Evolutionary conservation across 129 eudicot genomes (phyloP).

Genomic region (Cynara cardunculus): DNA sequence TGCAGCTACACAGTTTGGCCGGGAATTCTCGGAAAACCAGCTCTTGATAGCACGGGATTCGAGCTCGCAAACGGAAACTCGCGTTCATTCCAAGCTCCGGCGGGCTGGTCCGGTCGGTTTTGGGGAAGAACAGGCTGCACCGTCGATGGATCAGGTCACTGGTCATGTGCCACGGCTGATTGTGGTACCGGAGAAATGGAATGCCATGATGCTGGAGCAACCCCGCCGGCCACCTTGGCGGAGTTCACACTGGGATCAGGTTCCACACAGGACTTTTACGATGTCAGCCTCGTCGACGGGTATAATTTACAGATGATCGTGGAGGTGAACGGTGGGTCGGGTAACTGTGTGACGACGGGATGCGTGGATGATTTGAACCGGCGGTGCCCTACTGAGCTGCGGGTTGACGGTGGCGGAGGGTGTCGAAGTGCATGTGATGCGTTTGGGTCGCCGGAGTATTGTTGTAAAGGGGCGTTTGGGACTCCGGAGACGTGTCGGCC

Average conservation of each 20-base stretch:
- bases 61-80: slow-evolving; percentile 46
- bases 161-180: slow-evolving; percentile 55
- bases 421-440: slow-evolving; percentile 74
- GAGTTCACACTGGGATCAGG: slow-evolving; percentile 75
- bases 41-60: slow-evolving; percentile 62
- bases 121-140: slow-evolving; percentile 71
- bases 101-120: slow-evolving; percentile 85
- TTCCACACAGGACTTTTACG: slow-evolving; percentile 53
- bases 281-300: slow-evolving; percentile 76
- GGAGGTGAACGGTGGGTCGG: slow-evolving; percentile 53
- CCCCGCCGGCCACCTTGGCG: slow-evolving; percentile 66
- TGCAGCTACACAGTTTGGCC: slow-evolving; percentile 66
- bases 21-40: slow-evolving; percentile 54
- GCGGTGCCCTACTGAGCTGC: slow-evolving; percentile 57
- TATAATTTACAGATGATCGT: slow-evolving; percentile 59
- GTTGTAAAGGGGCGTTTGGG: slow-evolving; percentile 52
- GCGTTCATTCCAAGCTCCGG: slow-evolving; percentile 47
- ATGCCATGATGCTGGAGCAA: slow-evolving; percentile 65
- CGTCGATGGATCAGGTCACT: slow-evolving; percentile 37
- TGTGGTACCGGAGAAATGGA: slow-evolving; percentile 56
- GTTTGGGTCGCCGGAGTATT: slow-evolving; percentile 55
- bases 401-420: slow-evolving; percentile 46
- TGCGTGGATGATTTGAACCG: slow-evolving; percentile 56
- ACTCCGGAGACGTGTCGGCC: slow-evolving; percentile 60
- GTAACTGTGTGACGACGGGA: slow-evolving; percentile 59